These are phyloP conservation scores for Gentiana dahurica DNA, from an alignment of 257 asterid species.

Conservation along the genomic window DNA sequence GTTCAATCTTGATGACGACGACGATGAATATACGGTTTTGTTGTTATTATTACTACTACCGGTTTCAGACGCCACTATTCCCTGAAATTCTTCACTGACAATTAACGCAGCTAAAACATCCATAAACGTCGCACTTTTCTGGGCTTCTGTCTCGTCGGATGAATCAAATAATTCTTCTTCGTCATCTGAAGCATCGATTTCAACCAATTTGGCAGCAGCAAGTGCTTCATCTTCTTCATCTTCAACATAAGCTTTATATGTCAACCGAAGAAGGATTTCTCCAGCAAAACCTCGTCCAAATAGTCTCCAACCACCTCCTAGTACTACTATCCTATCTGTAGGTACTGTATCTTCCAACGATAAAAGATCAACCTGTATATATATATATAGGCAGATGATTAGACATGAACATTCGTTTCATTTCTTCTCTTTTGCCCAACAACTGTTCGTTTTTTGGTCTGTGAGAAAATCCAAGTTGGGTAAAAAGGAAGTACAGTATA, in stretches of 20 bases:
- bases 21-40: conserved; percentile 11
- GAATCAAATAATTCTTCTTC: conserved; percentile 54
- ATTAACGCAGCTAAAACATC: conserved; percentile 68
- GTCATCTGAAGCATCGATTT: conserved; percentile 43
- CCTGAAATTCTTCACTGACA: conserved; percentile 91
- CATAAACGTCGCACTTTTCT: conserved; percentile 47
- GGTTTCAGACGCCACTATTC: conserved; percentile 78
- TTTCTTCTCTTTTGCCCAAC: no score
- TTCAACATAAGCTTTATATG: conserved; percentile 96
- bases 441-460: no score
- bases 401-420: no score
- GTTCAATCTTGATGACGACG: conserved; percentile 21
- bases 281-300: conserved; percentile 75
- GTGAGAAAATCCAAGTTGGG: conserved; percentile 1
- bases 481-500: no score
- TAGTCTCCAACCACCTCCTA: conserved; percentile 68
- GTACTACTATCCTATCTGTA: conserved; percentile 63
- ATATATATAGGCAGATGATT: not conserved
- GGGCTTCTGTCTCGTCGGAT: conserved; percentile 14
- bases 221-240: conserved; percentile 89
- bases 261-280: conserved; percentile 72
- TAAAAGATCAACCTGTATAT: conserved; percentile 69
- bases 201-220: conserved; percentile 15
- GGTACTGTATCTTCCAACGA: conserved; percentile 94
- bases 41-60: conserved; percentile 32